Base-by-base conservation (phyloP, 164 flowering plant species). In the Tetrastigma voinierianum region DNA sequence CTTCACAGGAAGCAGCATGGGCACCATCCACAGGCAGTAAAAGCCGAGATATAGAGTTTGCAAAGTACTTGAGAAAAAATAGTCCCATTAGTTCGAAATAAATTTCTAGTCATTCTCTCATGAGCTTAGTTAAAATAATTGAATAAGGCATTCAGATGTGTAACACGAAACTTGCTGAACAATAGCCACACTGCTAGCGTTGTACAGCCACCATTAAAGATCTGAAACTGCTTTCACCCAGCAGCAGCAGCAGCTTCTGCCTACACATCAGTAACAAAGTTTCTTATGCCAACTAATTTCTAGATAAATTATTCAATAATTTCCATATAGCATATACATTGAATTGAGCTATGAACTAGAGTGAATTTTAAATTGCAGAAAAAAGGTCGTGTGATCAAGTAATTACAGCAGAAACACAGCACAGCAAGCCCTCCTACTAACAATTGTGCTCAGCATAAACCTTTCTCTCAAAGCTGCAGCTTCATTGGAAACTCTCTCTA, bases 201-300 rank as follows among this genome's bases (percentile, higher is more conserved):
- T 96, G 99, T 61, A 96, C 96, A 43, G 98, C 95, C 70, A 96
- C 97, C 99, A 96, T 96, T 78, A 96, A 96, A 60, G 96, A 88
- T 86, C 84, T 91, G 80, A 96, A 93, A 80, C 99, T 93, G 82
- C 92, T 91, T 83, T 96, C 98, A 65, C 99, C n/a, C 98, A 76
- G 97, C 99, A 69, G n/a, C n/a, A n/a, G n/a, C n/a, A n/a, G 98
- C 97, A 66, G 99, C 99, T 83, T 93, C 98, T 56, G 98, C 99
- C 99, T 96, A 71, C 77, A 80, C 10, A 77, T 46, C 51, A 72
- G 63, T 44, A 47, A 74, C 23, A 52, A 20, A 51, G 51, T 65
- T 24, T 25, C n/a, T 72, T 51, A 68, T 17, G 5, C 10, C 15
- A 40, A 51, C 23, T 55, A 20, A 19, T 51, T 46, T n/a, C n/a